These are phyloP conservation scores for Penicillium tannophilum DNA, from an alignment of 495 filamentous ascomycete genomes.

Conservation along the genomic window DNA sequence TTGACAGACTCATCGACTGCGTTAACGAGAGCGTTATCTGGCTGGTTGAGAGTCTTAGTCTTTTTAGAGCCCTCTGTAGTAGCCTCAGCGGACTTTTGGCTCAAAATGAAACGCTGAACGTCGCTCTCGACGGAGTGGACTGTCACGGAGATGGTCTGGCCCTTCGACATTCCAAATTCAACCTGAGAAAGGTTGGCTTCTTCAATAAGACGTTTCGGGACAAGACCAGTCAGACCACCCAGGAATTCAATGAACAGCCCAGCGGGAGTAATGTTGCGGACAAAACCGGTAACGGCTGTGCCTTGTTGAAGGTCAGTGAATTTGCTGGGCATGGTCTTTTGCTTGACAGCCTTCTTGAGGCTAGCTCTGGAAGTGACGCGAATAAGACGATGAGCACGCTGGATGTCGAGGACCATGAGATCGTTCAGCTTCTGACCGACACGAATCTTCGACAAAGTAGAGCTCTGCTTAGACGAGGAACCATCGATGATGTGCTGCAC, in stretches of 20 bases:
- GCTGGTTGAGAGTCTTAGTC: slow-evolving; percentile 27
- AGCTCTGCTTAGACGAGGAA: slow-evolving; percentile 68
- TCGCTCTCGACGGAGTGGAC: slow-evolving; percentile 68
- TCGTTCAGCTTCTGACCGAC: slow-evolving; percentile 79
- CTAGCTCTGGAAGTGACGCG: slow-evolving; percentile 77
- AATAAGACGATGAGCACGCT: slow-evolving; percentile 70
- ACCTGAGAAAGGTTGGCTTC: slow-evolving; percentile 64
- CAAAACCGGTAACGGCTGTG: slow-evolving; percentile 72
- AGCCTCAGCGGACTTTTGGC: slow-evolving; percentile 51
- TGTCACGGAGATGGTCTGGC: slow-evolving; percentile 69
- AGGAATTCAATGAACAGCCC: slow-evolving; percentile 83
- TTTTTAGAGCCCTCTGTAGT: slow-evolving; percentile 38
- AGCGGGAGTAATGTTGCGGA: slow-evolving; percentile 76
- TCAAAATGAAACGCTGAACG: slow-evolving; percentile 62
- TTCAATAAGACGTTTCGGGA: slow-evolving; percentile 74
- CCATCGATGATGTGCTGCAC: slow-evolving; percentile 83
- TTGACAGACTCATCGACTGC: slow-evolving; percentile 68
- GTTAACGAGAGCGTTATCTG: slow-evolving; percentile 55
- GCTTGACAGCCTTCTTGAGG: slow-evolving; percentile 72
- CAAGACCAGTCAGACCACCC: slow-evolving; percentile 71
- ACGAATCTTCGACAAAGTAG: slow-evolving; percentile 73
- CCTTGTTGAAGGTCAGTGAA: slow-evolving; percentile 73
- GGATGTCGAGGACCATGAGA: slow-evolving; percentile 81
- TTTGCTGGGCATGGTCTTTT: slow-evolving; percentile 60
- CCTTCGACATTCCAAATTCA: slow-evolving; percentile 73